Conservation (phyloP, 306 rosid species). For the Echinosophora koreensis region DNA sequence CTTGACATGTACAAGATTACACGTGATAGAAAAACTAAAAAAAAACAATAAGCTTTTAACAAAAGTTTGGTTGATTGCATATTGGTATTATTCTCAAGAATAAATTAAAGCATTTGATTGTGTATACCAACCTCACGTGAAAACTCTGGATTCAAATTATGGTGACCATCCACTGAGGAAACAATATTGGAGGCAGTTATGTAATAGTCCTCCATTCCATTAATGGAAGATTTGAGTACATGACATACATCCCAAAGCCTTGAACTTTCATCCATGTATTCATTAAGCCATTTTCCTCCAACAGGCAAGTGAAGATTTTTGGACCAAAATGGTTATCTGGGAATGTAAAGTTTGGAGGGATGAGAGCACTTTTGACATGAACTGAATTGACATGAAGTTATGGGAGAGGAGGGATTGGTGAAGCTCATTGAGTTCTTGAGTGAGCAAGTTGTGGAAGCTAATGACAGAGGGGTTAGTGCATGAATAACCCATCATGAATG, state of each 20-base stretch:
- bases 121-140: constrained; percentile 61
- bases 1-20: too few species aligned
- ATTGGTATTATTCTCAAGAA: neutral
- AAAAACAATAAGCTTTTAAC: neutral
- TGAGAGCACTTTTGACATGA: constrained; percentile 68
- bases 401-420: constrained; percentile 52
- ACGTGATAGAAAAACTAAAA: too few species aligned
- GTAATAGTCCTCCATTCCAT: constrained; percentile 60
- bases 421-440: constrained; percentile 64
- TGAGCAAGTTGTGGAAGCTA: constrained; percentile 70
- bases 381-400: constrained; percentile 69
- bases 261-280: constrained; percentile 86
- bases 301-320: constrained; percentile 67
- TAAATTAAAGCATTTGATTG: neutral
- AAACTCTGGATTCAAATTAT: constrained; percentile 56
- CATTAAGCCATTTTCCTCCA: constrained; percentile 85
- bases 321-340: constrained; percentile 67
- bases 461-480: constrained; percentile 66
- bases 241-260: constrained; percentile 77
- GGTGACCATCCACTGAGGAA: constrained; percentile 52
- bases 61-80: constrained; percentile 12
- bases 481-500: constrained; percentile 60
- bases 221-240: constrained; percentile 65
- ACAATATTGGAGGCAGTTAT: constrained; percentile 50
- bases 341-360: constrained; percentile 67